Conservation (phyloP, 176 grass and related monocot genomes). For the Zea luxurians region DNA sequence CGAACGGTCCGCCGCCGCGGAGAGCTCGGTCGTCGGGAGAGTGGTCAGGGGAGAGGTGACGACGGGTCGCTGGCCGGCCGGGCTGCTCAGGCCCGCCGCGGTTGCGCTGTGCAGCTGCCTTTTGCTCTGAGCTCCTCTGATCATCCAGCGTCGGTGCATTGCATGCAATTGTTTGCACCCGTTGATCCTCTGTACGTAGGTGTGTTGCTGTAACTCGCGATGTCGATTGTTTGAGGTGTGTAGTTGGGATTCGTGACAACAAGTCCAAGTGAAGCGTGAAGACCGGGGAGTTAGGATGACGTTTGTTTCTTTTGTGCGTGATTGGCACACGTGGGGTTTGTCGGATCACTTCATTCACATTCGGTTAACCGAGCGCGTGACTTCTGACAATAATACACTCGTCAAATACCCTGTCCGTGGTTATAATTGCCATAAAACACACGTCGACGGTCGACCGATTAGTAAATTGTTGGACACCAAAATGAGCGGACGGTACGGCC, state of each 20-base stretch:
- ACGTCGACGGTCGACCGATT: too few species aligned
- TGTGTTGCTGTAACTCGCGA: conserved; percentile 5
- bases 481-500: too few species aligned
- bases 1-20: background rate
- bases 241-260: background rate
- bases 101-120: conserved; percentile 45
- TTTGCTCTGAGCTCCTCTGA: conserved; percentile 26
- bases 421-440: too few species aligned
- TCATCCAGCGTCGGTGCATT: background rate
- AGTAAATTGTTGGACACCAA: too few species aligned
- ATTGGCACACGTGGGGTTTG: too few species aligned
- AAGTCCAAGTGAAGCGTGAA: background rate
- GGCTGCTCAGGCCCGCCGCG: conserved; percentile 16
- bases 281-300: too few species aligned
- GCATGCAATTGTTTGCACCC: conserved; percentile 14
- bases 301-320: too few species aligned
- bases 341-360: too few species aligned
- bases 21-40: background rate
- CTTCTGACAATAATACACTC: too few species aligned
- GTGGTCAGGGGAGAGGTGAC: background rate
- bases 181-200: conserved; percentile 34
- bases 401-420: too few species aligned
- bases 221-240: background rate
- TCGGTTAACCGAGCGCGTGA: too few species aligned
- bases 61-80: background rate